phyloP scores from a whole-genome alignment of 805 yeast genomes.

The Nakazawaea holstii region DNA sequence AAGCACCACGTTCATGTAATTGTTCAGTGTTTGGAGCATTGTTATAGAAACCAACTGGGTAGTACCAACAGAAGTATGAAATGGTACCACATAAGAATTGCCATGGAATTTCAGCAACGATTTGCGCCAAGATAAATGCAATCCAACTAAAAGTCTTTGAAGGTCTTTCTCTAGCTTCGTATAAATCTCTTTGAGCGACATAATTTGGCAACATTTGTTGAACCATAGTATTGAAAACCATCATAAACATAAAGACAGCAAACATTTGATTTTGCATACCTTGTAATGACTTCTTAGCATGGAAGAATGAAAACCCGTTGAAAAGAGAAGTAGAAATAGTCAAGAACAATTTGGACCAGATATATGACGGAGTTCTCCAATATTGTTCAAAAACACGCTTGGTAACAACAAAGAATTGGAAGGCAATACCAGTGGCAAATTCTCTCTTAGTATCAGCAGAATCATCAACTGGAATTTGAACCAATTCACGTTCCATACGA shows the following conservation, averaged over 20 bases:
- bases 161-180: constrained; percentile 71
- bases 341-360: constrained; percentile 52
- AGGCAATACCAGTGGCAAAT: constrained; percentile 36
- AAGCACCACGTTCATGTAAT: constrained; percentile 50
- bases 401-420: constrained; percentile 40
- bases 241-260: constrained; percentile 62
- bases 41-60: constrained; percentile 61
- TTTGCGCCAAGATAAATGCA: constrained; percentile 56
- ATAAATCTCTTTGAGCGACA: constrained; percentile 56
- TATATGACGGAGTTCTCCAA: constrained; percentile 60
- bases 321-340: constrained; percentile 49
- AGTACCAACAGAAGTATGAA: constrained; percentile 60
- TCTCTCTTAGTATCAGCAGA: constrained; percentile 31
- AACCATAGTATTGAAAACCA: constrained; percentile 49
- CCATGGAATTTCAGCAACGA: constrained; percentile 65
- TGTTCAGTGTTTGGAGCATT: constrained; percentile 48
- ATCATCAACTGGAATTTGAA: constrained; percentile 27
- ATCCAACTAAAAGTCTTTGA: constrained; percentile 67
- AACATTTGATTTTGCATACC: constrained; percentile 82
- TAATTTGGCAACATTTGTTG: constrained; percentile 63
- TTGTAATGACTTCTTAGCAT: constrained; percentile 55
- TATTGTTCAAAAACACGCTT: constrained; percentile 53
- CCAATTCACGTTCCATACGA: constrained; percentile 56
- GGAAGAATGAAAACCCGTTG: constrained; percentile 67
- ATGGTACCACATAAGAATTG: constrained; percentile 57